Conservation (phyloP, 345 rosid genomes). For the Balakata baccata region DNA sequence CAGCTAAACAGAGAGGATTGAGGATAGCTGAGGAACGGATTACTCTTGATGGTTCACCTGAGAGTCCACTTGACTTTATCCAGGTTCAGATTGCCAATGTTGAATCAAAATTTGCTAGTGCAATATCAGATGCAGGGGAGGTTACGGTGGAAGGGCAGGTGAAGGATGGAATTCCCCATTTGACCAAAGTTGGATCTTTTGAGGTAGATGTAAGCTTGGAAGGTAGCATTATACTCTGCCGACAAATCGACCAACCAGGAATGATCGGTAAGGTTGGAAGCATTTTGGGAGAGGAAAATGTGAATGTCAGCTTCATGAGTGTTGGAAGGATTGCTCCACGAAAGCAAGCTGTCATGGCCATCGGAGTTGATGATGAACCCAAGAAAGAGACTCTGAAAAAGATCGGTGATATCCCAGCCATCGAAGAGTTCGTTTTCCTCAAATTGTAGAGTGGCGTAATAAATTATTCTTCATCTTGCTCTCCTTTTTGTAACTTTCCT, state of each 20-base stretch:
- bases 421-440: slow-evolving; percentile 32
- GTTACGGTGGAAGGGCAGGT: slow-evolving; percentile 28
- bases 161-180: slow-evolving; percentile 31
- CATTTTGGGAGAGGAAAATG: slow-evolving; percentile 24
- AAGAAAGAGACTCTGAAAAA: slow-evolving; percentile 15
- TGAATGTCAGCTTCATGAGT: slow-evolving; percentile 34
- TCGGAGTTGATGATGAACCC: slow-evolving; percentile 32
- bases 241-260: slow-evolving; percentile 31
- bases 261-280: slow-evolving; percentile 34
- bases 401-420: slow-evolving; percentile 27
- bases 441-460: slow-evolving; percentile 9
- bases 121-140: slow-evolving; percentile 26
- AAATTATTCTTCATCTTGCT: neutral
- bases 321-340: slow-evolving; percentile 29
- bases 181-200: slow-evolving; percentile 28
- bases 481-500: neutral
- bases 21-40: slow-evolving; percentile 24
- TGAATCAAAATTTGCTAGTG: slow-evolving; percentile 31
- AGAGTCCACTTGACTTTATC: slow-evolving; percentile 27
- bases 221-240: slow-evolving; percentile 32
- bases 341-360: slow-evolving; percentile 34
- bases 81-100: slow-evolving; percentile 30
- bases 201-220: slow-evolving; percentile 35
- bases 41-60: slow-evolving; percentile 25
- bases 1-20: slow-evolving; percentile 29